Evolutionary conservation across 208 protist genomes (phyloP).

Genomic region (Strigomonas culicis): DNA sequence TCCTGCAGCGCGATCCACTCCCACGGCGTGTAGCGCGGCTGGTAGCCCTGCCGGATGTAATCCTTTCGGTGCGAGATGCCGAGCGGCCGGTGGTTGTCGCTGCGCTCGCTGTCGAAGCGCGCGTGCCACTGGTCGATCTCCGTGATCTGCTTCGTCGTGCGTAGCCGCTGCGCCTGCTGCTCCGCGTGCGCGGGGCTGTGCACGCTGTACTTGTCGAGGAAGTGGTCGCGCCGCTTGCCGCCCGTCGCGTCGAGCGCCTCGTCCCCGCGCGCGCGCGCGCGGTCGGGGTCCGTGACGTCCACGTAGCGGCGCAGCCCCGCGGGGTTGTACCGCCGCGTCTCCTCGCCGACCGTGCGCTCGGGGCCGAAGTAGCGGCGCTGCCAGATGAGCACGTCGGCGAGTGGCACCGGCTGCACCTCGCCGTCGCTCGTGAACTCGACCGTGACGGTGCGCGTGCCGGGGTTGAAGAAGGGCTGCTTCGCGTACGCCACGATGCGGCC

Average conservation of each 20-base stretch:
- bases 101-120: slow-evolving; percentile 48
- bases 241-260: not conserved
- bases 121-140: slow-evolving; percentile 81
- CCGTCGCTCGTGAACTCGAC: slow-evolving; percentile 67
- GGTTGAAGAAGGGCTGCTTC: slow-evolving; percentile 84
- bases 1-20: slow-evolving; percentile 90
- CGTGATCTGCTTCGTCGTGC: slow-evolving; percentile 82
- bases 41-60: slow-evolving; percentile 85
- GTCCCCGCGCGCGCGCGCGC: slow-evolving; percentile 15
- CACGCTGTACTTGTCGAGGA: slow-evolving; percentile 84
- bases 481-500: slow-evolving; percentile 63
- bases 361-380: slow-evolving; percentile 80
- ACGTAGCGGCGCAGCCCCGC: slow-evolving; percentile 66
- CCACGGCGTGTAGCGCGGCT: slow-evolving; percentile 87
- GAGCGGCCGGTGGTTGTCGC: slow-evolving; percentile 88
- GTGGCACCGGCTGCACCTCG: slow-evolving; percentile 48
- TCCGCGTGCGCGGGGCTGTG: slow-evolving; percentile 22
- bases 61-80: slow-evolving; percentile 81
- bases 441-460: slow-evolving; percentile 71
- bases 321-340: slow-evolving; percentile 65
- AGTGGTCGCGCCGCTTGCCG: slow-evolving; percentile 45
- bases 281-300: slow-evolving; percentile 77
- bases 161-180: slow-evolving; percentile 25
- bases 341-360: slow-evolving; percentile 78
- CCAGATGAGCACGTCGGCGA: slow-evolving; percentile 80